Base-by-base conservation (phyloP, 768 basidiomycete genomes). In the Tricholoma matsutake region DNA sequence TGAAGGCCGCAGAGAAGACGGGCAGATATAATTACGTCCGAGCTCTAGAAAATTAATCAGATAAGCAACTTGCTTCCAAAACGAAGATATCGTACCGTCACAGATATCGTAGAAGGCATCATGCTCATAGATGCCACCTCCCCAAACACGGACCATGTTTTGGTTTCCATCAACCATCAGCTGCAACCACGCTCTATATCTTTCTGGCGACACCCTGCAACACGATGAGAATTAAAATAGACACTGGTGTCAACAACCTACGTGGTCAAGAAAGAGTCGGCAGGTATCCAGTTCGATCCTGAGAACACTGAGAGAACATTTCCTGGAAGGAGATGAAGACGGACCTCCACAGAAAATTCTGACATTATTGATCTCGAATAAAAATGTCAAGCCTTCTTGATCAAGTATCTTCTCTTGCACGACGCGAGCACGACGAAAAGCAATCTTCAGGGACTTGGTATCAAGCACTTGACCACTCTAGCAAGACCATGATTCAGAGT, bases 211-310 rank as follows among this genome's bases (percentile, higher is more conserved):
- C 60, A 83, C 70, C 0, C 83, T 83, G 51, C 13, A 62, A 29
- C 14, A 47, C 29, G 61, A 39, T 47, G 22, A 58, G 22, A 45
- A 14, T 51, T 39, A 54, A 35, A 13, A 49, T 45, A 22, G 14
- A 58, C 18, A 18, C 25, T 58, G 29, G 22, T 43, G n/a, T 25
- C 9, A 56, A 20, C 18, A 29, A 72, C 83, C 45, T 62, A 91
- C 91, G 81, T 87, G 0, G 95, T 96, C 39, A 96, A 72, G 74
- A 97, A 94, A 1, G 87, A 92, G 72, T 98, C 95, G 0, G 89
- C 90, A 4, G 96, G 96, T 66, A 98, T 98, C 93, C 94, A 95
- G 72, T 95, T 95, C 1, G 89, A 91, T 51, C 94, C 88, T 51
- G 86, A 32, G 20, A 14, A 34, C 16, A 25, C 8, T 13, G 18